These are phyloP conservation scores for Microglena sp. DNA, from an alignment of 139 green algal species.

Conservation along the genomic window DNA sequence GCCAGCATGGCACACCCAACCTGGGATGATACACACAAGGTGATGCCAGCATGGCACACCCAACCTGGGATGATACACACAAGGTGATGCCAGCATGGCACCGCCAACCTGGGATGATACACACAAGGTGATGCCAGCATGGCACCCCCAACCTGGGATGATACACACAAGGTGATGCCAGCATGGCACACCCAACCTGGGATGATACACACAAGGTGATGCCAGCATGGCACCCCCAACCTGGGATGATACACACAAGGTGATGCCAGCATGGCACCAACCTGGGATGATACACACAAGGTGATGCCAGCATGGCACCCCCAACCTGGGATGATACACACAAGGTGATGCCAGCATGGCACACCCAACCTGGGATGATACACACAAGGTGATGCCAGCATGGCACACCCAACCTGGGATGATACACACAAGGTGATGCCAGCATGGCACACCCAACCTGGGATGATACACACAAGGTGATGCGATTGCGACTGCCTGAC, in stretches of 20 bases:
- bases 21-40: constrained; percentile 64
- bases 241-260: constrained; percentile 64
- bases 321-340: too few relatives aligned
- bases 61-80: constrained; percentile 54
- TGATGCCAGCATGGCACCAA: too few relatives aligned
- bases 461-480: too few relatives aligned
- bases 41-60: constrained; percentile 36
- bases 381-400: too few relatives aligned
- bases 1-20: constrained; percentile 16
- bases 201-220: constrained; percentile 67
- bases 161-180: constrained; percentile 69
- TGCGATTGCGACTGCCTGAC: too few relatives aligned
- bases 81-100: constrained; percentile 48
- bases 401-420: too few relatives aligned
- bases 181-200: constrained; percentile 24
- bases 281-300: too few relatives aligned
- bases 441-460: too few relatives aligned
- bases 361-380: too few relatives aligned
- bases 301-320: too few relatives aligned
- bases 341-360: too few relatives aligned
- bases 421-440: too few relatives aligned
- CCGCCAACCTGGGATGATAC: constrained; percentile 43
- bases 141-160: constrained; percentile 26
- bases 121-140: constrained; percentile 59
- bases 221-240: constrained; percentile 15